Evolutionary conservation across 2,329 filamentous ascomycete species (phyloP), one percentile per base, ranked within the genome.

Genomic region (Trichoderma semiorbis): DNA sequence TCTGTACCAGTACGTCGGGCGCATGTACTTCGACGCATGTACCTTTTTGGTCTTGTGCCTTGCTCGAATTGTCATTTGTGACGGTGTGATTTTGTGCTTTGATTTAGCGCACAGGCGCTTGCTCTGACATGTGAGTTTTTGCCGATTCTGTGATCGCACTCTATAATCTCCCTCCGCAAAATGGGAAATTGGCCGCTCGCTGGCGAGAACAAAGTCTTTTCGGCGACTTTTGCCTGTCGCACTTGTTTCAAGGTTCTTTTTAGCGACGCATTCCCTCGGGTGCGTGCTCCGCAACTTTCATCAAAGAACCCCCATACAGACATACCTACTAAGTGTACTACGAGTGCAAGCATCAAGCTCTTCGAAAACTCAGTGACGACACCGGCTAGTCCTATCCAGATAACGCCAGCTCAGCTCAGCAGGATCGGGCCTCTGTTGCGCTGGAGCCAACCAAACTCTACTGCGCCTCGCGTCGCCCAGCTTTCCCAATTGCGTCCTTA

Each of bases 371-470:
- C n/a, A 50, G 47, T 50, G 47, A 50, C 47, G 47, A 50, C 47
- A 50, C 47, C 57, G 28, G 47, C 63, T 55, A 24, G 32, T n/a
- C 43, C 47, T 30, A 55, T 63, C 24, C 36, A 47, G 34, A 68
- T 68, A 26, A 68, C 65, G 65, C 50, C 65, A 68, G 65, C 65
- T 60, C 65, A 68, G 53, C 65, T 68, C 34, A 68, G 53, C 65
- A 68, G 55, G 53, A 68, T 68, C 36, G 53, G 65, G 53, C 65
- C 55, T 68, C 65, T 60, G 53, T 43, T 68, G 53, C 65, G 65
- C 53, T 34, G 34, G n/a, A 66, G 7, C 53, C 32, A 47, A 18
- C 36, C 34, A 60, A 60, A 58, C n/a, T 16, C 39, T 12, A 14
- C 39, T 47, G 36, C 53, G 36, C 65, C 65, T 58, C 65, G 14